Percentiles rank a stretch among this genome's conserved stretches.
phyloP scores from a whole-genome alignment of 768 basidiomycete species.

The Rhizopogon vesiculosus region DNA sequence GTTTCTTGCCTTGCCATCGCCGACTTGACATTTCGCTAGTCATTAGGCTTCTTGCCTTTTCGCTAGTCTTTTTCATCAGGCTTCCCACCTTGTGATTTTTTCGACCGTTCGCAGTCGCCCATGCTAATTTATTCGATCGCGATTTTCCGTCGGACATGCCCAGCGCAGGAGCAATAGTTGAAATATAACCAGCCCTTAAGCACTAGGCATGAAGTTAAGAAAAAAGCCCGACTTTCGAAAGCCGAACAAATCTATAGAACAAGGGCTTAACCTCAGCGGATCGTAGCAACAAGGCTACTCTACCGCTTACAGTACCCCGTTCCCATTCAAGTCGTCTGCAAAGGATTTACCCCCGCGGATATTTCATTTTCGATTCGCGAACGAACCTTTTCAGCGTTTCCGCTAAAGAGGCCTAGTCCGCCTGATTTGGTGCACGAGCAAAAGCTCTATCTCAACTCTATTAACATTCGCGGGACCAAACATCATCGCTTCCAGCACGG shows the following conservation, averaged over 20 bases:
- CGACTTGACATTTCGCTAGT: no score
- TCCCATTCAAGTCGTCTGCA: conserved; percentile 76
- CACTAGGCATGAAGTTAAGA: background rate
- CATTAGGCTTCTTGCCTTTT: no score
- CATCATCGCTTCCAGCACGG: conserved; percentile 72
- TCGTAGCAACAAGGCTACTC: conserved; percentile 78
- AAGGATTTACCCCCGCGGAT: conserved; percentile 71
- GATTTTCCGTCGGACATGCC: background rate
- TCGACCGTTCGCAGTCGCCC: no score
- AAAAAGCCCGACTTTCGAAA: conserved; percentile 11
- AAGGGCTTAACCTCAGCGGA: conserved; percentile 73
- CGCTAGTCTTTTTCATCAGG: no score
- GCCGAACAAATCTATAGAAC: conserved; percentile 68
- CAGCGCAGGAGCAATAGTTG: background rate
- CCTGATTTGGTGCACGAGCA: conserved; percentile 67
- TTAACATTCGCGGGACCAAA: conserved; percentile 47
- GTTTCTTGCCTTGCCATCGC: no score
- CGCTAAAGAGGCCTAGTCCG: conserved; percentile 40
- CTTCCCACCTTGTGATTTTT: no score
- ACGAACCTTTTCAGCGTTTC: conserved; percentile 41
- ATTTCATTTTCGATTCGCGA: conserved; percentile 58
- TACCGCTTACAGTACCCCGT: conserved; percentile 74
- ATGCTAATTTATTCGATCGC: no score
- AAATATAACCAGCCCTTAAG: background rate
- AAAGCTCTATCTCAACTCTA: conserved; percentile 41